Conservation (phyloP, 2,329 filamentous ascomycete genomes). For the Cytospora piceae region DNA sequence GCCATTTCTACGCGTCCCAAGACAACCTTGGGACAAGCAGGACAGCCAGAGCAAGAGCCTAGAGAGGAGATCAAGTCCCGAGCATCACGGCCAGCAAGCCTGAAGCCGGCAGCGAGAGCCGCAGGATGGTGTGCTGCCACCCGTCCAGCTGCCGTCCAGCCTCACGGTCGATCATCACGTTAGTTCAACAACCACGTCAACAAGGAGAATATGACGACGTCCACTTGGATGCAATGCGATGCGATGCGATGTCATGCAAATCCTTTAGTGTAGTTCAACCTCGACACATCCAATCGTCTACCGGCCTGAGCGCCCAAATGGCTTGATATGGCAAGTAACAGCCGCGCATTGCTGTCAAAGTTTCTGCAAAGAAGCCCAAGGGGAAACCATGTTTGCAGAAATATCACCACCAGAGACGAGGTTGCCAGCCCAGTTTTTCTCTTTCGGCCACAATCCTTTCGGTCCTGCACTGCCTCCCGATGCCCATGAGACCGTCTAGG, state of each 20-base stretch:
- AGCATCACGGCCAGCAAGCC: conserved; percentile 1
- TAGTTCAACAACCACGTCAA: conserved; percentile 6
- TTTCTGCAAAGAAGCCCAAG: conserved; percentile 5
- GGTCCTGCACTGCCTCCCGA: background rate
- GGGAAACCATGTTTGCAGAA: background rate
- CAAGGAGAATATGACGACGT: conserved; percentile 5
- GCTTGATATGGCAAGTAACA: conserved; percentile 21
- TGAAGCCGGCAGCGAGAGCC: background rate
- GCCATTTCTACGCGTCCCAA: background rate
- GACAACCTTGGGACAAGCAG: background rate
- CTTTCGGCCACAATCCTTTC: conserved; percentile 8
- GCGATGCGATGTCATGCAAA: conserved; percentile 27
- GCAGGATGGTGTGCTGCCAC: background rate
- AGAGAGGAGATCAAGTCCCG: background rate
- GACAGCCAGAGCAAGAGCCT: background rate
- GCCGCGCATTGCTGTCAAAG: conserved; percentile 2
- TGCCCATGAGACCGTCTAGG: background rate
- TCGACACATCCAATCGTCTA: conserved; percentile 5
- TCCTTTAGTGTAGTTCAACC: background rate
- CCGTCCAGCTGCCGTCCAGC: conserved; percentile 2
- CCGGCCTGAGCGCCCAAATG: conserved; percentile 4
- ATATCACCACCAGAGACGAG: background rate
- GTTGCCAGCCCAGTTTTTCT: background rate
- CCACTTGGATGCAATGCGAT: conserved; percentile 14
- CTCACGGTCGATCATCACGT: background rate